Conservation (phyloP, 202 grass and related monocot genomes). For the Schoenoplectus tabernaemontani region DNA sequence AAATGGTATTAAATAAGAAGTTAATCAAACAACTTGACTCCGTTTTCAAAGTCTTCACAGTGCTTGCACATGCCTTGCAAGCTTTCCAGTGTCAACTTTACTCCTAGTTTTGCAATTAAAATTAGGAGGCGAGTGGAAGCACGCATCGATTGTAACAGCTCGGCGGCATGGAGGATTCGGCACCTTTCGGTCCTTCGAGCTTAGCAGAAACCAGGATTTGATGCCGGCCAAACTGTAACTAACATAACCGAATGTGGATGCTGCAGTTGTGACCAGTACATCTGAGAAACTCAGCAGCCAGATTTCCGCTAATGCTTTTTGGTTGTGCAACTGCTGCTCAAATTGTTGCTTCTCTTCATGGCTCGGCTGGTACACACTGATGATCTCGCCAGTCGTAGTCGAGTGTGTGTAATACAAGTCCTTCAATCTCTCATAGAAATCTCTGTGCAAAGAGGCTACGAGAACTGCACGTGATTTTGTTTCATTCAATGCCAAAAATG, state of each 20-base stretch:
- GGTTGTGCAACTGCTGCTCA: conserved; percentile 15
- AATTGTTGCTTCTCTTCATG: conserved; percentile 22
- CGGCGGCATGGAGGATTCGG: conserved; percentile 18
- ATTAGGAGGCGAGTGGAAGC: conserved; percentile 24
- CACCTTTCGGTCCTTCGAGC: not conserved
- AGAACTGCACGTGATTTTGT: not conserved
- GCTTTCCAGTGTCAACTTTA: not conserved
- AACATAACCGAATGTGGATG: conserved; percentile 35
- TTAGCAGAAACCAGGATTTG: conserved; percentile 25
- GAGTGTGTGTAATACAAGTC: conserved; percentile 27
- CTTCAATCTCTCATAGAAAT: conserved; percentile 21
- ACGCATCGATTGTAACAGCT: conserved; percentile 9
- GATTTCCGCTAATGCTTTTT: conserved; percentile 33
- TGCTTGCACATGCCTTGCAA: conserved; percentile 6
- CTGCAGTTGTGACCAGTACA: conserved; percentile 20
- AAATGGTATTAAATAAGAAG: not conserved
- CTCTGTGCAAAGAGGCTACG: conserved; percentile 15
- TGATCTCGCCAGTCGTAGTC: not conserved
- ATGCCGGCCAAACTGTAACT: conserved; percentile 8
- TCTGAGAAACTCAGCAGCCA: conserved; percentile 34
- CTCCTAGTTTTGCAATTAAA: conserved; percentile 4
- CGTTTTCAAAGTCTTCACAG: not conserved
- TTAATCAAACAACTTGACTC: conserved; percentile 21
- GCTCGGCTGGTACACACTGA: conserved; percentile 24
- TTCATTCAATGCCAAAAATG: not conserved